Evolutionary conservation across 2,329 filamentous ascomycete species (phyloP).

Genomic region (Waltergamsia citrina): DNA sequence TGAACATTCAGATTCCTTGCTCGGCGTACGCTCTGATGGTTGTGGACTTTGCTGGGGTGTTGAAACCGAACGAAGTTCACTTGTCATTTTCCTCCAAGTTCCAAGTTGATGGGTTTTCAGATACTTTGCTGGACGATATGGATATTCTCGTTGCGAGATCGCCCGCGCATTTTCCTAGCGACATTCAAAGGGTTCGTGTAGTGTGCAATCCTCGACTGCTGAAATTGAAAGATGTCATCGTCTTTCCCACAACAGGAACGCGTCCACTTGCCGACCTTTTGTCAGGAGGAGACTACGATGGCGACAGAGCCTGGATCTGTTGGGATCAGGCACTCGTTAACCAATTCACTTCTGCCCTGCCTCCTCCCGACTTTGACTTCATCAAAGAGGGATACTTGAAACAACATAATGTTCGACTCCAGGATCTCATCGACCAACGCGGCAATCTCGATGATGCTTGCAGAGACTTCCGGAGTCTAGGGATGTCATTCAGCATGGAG

Average conservation of each 20-base stretch:
- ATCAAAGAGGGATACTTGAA: constrained; percentile 34
- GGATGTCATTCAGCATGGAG: constrained; percentile 49
- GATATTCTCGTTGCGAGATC: constrained; percentile 60
- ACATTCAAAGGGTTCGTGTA: constrained; percentile 59
- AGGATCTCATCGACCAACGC: constrained; percentile 24
- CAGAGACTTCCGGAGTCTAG: constrained; percentile 37
- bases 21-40: constrained; percentile 59
- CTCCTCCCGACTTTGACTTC: constrained; percentile 26
- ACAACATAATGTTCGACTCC: constrained; percentile 36
- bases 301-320: constrained; percentile 69
- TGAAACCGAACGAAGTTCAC: constrained; percentile 59
- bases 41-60: constrained; percentile 51
- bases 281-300: constrained; percentile 75
- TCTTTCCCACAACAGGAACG: constrained; percentile 60
- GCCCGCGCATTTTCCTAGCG: constrained; percentile 60
- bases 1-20: constrained; percentile 50
- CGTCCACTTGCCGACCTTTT: constrained; percentile 58
- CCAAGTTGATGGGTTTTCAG: constrained; percentile 40
- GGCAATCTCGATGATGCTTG: constrained; percentile 19
- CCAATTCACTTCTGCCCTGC: constrained; percentile 54
- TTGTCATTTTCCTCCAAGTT: constrained; percentile 61
- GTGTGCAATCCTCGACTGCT: constrained; percentile 52
- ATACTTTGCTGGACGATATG: constrained; percentile 41
- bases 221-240: constrained; percentile 65
- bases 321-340: constrained; percentile 59